phyloP scores from a whole-genome alignment of 2,329 filamentous ascomycete species.

The Fonsecaea monophora region DNA sequence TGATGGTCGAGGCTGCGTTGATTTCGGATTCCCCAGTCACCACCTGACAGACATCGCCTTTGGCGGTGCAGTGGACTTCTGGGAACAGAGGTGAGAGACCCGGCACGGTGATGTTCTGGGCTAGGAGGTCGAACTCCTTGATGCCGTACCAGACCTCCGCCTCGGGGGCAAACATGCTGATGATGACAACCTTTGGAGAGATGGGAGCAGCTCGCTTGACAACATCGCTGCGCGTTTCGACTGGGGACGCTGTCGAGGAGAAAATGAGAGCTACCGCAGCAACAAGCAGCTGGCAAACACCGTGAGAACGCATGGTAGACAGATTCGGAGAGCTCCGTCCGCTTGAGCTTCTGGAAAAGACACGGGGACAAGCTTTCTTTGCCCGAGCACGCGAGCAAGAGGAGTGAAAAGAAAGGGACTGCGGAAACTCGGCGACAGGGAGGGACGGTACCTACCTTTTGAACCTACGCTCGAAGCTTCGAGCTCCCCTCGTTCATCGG shows the following conservation, averaged over 20 bases:
- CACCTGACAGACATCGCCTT: conserved; percentile 70
- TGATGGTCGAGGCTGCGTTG: conserved; percentile 73
- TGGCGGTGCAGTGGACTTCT: conserved; percentile 66
- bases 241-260: conserved; percentile 8
- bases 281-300: conserved; percentile 13
- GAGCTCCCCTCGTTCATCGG: conserved; percentile 8
- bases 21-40: conserved; percentile 66
- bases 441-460: conserved; percentile 24
- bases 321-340: background rate
- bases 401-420: conserved; percentile 3
- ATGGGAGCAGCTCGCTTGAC: conserved; percentile 20
- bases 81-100: conserved; percentile 72
- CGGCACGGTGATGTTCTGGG: conserved; percentile 63
- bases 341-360: background rate
- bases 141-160: conserved; percentile 67
- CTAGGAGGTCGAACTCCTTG: conserved; percentile 62
- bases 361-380: background rate
- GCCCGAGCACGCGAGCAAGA: conserved; percentile 20
- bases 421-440: conserved; percentile 2
- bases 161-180: conserved; percentile 66
- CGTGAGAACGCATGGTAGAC: conserved; percentile 17
- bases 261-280: conserved; percentile 15
- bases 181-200: conserved; percentile 51
- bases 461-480: conserved; percentile 4
- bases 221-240: conserved; percentile 10